Evolutionary conservation across 192 early-diverging fungal species (phyloP), one percentile per base, ranked within the genome.

Genomic region (Dimargaris cristalligena): DNA sequence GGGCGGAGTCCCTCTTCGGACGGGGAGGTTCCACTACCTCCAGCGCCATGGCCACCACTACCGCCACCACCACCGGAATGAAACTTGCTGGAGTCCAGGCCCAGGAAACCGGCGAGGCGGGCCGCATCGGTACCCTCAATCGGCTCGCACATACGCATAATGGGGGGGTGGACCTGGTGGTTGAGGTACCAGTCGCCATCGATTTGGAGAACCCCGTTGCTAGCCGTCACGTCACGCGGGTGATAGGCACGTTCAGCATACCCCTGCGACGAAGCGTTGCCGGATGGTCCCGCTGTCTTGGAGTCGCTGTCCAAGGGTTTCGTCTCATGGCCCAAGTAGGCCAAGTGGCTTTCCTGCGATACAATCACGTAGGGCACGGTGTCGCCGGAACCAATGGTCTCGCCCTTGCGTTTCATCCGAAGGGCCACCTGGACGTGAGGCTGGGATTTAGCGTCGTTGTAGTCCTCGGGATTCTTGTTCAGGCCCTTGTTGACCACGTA

Each of bases 391-490:
- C 83, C 73, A 8, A 85, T 77, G 11, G 71, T 71, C 14, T 70
- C 52, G 31, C 91, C 92, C 41, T 72, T 70, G n/a, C 73, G 65
- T 59, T 82, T 84, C 79, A 92, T 73, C 8, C 79, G 66, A 11
- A 93, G 70, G 4, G 96, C 96, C 2, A 99, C 96, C 46, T 88
- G 86, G 16, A 99, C 94, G 60, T 99, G 96, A 0, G 96, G 92
- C 63, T 93, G 94, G 4, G 71, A 68, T 63, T 91, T 88, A 20
- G 67, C 76, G 66, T 96, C 93, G 0, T 87, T 74, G 67, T 99
- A 99, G 23, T 80, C 83, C 59, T 94, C 84, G 0, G 91, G 91
- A 45, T 83, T 70, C 70, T 97, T 99, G 25, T 90, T 93, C 22
- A 99, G 70, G 26, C 84, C 80, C 75, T 99, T 99, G 74, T 88